These are phyloP conservation scores for Rickenella mellea DNA, from an alignment of 768 basidiomycete genomes.

Conservation along the genomic window DNA sequence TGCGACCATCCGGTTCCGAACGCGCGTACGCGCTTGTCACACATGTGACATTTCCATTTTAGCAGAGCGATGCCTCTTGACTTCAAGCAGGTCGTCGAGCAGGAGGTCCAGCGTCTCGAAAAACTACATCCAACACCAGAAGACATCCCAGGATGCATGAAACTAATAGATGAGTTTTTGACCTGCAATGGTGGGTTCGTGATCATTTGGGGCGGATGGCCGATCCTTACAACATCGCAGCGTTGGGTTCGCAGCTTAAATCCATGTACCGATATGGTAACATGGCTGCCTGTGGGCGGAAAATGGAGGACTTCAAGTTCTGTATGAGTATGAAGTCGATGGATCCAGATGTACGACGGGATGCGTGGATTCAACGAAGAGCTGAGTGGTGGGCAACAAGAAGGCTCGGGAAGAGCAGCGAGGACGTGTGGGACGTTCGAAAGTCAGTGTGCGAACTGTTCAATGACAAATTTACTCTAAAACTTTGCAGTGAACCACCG, in stretches of 20 bases:
- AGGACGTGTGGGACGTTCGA: conserved; percentile 90
- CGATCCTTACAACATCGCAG: conserved; percentile 3
- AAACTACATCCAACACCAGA: conserved; percentile 62
- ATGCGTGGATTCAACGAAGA: conserved; percentile 75
- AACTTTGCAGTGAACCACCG: too few species aligned
- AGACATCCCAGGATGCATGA: conserved; percentile 78
- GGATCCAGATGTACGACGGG: conserved; percentile 65
- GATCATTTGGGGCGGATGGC: background rate
- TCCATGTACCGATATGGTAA: conserved; percentile 82
- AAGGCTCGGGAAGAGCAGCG: conserved; percentile 72
- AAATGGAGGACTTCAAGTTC: conserved; percentile 91
- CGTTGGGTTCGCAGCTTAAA: conserved; percentile 64
- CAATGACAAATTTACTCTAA: too few species aligned
- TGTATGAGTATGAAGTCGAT: conserved; percentile 79
- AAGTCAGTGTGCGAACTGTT: too few species aligned
- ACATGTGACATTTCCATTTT: too few species aligned
- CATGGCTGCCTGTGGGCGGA: conserved; percentile 58
- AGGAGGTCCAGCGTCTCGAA: conserved; percentile 61
- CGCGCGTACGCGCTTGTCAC: too few species aligned
- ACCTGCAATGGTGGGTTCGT: conserved; percentile 51
- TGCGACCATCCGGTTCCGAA: too few species aligned
- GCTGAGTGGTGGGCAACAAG: conserved; percentile 94
- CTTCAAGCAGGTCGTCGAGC: conserved; percentile 46
- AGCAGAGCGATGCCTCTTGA: conserved; percentile 17
- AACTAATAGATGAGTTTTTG: conserved; percentile 62